phyloP scores from a whole-genome alignment of 2,329 filamentous ascomycete species.

The Venturia aucupariae region DNA sequence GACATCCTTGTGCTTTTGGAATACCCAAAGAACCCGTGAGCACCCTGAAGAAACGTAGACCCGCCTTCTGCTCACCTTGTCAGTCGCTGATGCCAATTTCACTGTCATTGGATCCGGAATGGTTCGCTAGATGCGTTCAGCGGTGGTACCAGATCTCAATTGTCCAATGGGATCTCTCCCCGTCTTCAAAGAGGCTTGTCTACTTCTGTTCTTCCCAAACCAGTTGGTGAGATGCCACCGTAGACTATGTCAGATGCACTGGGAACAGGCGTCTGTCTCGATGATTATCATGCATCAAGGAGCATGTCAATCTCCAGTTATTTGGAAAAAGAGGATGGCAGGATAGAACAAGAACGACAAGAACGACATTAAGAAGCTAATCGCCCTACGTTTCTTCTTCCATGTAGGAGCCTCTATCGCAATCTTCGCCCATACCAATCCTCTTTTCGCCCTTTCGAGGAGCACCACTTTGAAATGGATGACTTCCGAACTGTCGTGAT shows the following conservation, averaged over 20 bases:
- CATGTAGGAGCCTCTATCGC: neutral
- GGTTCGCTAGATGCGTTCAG: neutral
- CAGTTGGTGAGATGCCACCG: neutral
- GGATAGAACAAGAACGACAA: no score
- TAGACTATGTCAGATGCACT: neutral
- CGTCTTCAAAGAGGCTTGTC: neutral
- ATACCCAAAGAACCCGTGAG: neutral
- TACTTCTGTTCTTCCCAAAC: neutral
- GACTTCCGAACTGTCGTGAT: slow-evolving; percentile 5
- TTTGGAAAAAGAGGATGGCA: neutral
- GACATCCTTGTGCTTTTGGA: neutral
- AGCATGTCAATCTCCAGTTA: neutral
- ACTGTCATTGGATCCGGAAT: neutral
- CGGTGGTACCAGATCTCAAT: neutral
- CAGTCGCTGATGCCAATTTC: neutral
- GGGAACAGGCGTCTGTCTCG: neutral
- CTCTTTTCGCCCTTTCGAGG: neutral
- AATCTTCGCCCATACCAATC: no score
- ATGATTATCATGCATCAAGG: neutral
- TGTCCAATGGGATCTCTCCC: neutral
- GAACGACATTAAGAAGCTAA: neutral
- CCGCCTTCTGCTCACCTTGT: neutral
- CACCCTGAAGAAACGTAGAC: neutral
- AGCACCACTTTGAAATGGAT: neutral
- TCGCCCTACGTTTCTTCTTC: neutral